Evolutionary conservation across 148 eudicot genomes (phyloP), one percentile per base, ranked within the genome.

Genomic region (Agrostemma githago): DNA sequence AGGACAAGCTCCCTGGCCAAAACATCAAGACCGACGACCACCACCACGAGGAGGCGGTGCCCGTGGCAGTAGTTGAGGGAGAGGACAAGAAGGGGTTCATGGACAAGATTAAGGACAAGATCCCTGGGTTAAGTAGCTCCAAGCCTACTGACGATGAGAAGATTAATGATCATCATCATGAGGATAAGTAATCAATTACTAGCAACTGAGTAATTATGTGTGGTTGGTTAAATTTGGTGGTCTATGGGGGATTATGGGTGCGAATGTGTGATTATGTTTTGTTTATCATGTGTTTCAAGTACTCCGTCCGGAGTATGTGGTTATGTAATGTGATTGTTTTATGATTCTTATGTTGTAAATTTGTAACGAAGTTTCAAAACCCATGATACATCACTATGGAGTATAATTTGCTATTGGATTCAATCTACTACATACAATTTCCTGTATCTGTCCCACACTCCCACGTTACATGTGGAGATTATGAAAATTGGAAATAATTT

Each of bases 81-180:
- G 80, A 66, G 82, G 85, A 84, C 79, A 88, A 88, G 85, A 88
- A 88, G 78, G 92, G 89, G 1, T 74, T 88, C 62, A 20, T 88
- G 66, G 89, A 84, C 58, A 88, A 86, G 82, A 88, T 86, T 16
- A 88, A 88, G 78, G 89, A 86, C 40, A 88, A 88, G 86, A 79
- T 88, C 60, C 88, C 92, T 44, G 88, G 89, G 51, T 81, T 85
- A 65, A 79, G 56, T 51, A 51, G 81, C 68, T 70, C 75, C 37
- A 83, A 85, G 82, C 16, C 41, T 39, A 83, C 63, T 54, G 87
- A 26, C 34, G 1, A 78, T 58, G 78, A 84, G 64, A 79, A 76
- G 53, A 74, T n/a, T n/a, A n/a, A n/a, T n/a, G n/a, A n/a, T n/a
- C n/a, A 83, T 66, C 79, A 79, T n/a, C 77, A 72, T 70, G 77